Conservation (phyloP, 1,139 yeast species). For the Scheffersomyces segobiensis region DNA sequence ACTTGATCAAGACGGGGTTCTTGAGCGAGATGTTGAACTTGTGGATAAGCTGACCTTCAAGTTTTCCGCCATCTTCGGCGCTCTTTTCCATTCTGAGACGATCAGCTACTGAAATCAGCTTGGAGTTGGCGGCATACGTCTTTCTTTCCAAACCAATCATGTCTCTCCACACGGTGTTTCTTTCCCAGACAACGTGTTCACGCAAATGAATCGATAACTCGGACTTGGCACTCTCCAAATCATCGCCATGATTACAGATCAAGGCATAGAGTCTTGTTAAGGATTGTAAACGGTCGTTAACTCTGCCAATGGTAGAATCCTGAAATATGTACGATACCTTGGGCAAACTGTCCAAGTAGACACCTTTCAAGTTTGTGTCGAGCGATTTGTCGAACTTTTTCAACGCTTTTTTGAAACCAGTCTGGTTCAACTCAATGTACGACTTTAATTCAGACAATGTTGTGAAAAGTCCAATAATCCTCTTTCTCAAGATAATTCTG, state of each 20-base stretch:
- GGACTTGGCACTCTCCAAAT: slow-evolving; percentile 41
- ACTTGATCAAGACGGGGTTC: slow-evolving; percentile 47
- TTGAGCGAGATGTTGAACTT: slow-evolving; percentile 39
- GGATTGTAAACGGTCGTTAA: slow-evolving; percentile 27
- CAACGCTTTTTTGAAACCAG: slow-evolving; percentile 67
- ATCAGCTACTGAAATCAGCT: slow-evolving; percentile 5
- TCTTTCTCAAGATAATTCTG: slow-evolving; percentile 54
- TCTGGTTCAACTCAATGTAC: slow-evolving; percentile 62
- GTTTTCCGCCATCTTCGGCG: slow-evolving; percentile 10
- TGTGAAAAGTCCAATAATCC: slow-evolving; percentile 57
- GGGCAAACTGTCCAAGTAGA: slow-evolving; percentile 35
- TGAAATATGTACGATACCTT: slow-evolving; percentile 35
- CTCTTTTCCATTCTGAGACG: slow-evolving; percentile 8
- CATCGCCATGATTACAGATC: slow-evolving; percentile 42
- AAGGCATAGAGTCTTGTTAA: slow-evolving; percentile 40
- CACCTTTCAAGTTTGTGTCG: slow-evolving; percentile 40
- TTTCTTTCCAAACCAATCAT: slow-evolving; percentile 30
- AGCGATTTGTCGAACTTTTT: slow-evolving; percentile 71
- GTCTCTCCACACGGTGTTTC: slow-evolving; percentile 74
- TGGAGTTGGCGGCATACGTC: slow-evolving; percentile 37
- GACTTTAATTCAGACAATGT: slow-evolving; percentile 66
- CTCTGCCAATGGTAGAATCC: slow-evolving; percentile 18
- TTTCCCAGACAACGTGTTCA: slow-evolving; percentile 76
- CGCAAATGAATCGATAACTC: slow-evolving; percentile 63
- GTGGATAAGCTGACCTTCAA: slow-evolving; percentile 9